Evolutionary conservation across 257 asterid genomes (phyloP).

Genomic region (Mentha longifolia): DNA sequence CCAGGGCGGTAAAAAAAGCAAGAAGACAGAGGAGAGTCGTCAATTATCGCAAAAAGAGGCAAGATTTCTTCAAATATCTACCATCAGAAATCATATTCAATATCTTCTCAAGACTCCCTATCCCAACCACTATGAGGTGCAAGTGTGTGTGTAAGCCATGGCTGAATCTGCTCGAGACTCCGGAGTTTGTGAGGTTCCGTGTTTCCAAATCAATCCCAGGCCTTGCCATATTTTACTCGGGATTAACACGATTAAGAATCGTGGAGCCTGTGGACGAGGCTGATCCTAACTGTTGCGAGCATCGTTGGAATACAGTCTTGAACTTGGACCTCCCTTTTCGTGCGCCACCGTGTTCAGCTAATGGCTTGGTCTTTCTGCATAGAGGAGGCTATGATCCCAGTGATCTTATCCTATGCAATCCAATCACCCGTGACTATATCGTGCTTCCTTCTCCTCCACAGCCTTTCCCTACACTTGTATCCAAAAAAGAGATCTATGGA

Average conservation of each 20-base stretch:
- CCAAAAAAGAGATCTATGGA: not conserved
- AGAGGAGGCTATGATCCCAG: too few relatives aligned
- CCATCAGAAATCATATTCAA: not conserved
- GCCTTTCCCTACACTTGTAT: not conserved
- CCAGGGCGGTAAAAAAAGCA: too few relatives aligned
- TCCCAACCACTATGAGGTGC: not conserved
- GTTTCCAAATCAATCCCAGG: not conserved
- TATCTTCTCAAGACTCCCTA: not conserved
- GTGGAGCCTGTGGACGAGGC: conserved; percentile 29
- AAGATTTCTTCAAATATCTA: not conserved
- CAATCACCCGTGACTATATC: not conserved
- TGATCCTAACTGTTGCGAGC: not conserved
- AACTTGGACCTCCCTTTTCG: not conserved
- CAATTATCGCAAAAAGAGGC: not conserved
- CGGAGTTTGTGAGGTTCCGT: not conserved
- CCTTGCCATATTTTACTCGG: not conserved
- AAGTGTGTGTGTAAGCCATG: not conserved
- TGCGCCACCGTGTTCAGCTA: not conserved
- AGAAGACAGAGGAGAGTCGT: not conserved
- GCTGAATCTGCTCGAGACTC: not conserved
- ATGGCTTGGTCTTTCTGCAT: conserved; percentile 37
- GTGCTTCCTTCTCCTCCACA: not conserved
- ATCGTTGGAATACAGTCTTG: not conserved
- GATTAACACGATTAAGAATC: not conserved
- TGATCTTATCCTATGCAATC: conserved; percentile 37